phyloP scores from a whole-genome alignment of 169 alveolate genomes.

The Neospora caninum region DNA sequence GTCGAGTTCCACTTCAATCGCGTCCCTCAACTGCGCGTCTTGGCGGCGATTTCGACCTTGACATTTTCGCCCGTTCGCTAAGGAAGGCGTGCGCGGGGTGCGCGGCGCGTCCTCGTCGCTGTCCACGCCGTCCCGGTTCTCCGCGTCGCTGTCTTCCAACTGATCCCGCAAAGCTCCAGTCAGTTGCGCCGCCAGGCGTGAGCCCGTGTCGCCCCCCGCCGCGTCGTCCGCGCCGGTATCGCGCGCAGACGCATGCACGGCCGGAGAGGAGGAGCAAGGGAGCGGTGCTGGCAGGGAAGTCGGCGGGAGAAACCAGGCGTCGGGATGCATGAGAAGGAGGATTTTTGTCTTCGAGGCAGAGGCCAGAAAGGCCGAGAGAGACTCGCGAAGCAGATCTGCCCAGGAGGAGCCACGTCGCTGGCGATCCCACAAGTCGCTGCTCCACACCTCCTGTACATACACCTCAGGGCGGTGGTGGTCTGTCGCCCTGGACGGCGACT shows the following conservation, averaged over 20 bases:
- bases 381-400: neutral
- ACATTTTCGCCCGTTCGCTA: too few relatives aligned
- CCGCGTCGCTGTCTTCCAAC: neutral
- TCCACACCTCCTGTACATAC: constrained; percentile 36
- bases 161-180: neutral
- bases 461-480: neutral
- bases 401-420: neutral
- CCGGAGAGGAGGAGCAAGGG: neutral
- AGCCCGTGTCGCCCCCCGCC: neutral
- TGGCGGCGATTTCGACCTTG: too few relatives aligned
- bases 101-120: neutral
- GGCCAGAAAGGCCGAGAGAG: neutral
- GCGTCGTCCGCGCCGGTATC: neutral
- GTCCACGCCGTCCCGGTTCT: neutral
- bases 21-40: neutral
- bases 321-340: constrained; percentile 46
- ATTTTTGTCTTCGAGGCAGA: constrained; percentile 2
- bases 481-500: neutral
- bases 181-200: neutral
- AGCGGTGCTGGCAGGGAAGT: neutral
- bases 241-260: neutral
- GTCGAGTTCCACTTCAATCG: neutral
- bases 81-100: too few relatives aligned
- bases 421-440: neutral
- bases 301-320: constrained; percentile 1